These are phyloP conservation scores for Trichoderma sp. DNA, from an alignment of 2,329 filamentous ascomycete genomes.

Conservation along the genomic window DNA sequence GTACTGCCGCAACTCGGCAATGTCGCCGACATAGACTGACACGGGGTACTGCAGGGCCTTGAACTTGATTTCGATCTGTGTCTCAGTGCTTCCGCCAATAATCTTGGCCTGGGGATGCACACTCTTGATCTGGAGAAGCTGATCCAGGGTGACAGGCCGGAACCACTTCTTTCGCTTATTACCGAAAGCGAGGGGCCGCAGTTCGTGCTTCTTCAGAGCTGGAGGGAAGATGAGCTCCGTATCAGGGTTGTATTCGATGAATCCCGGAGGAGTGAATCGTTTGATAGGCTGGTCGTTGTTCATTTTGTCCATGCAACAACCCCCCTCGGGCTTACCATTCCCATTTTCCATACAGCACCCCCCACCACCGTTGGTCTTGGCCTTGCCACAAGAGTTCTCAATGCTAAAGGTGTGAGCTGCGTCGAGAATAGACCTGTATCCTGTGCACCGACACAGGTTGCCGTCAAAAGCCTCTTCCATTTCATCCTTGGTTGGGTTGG, in stretches of 20 bases:
- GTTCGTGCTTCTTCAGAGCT: conserved; percentile 75
- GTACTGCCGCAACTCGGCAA: conserved; percentile 82
- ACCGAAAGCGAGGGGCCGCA: conserved; percentile 80
- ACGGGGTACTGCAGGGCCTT: conserved; percentile 88
- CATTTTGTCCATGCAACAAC: conserved; percentile 68
- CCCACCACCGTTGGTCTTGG: conserved; percentile 42
- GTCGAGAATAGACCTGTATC: conserved; percentile 90
- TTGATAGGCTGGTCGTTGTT: conserved; percentile 56
- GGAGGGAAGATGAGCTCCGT: conserved; percentile 96
- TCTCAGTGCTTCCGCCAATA: conserved; percentile 94
- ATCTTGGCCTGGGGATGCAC: conserved; percentile 84
- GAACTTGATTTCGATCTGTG: conserved; percentile 98
- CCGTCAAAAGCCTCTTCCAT: conserved; percentile 97
- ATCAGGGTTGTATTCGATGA: conserved; percentile 91
- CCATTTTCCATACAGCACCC: conserved; percentile 73
- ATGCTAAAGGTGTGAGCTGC: conserved; percentile 85
- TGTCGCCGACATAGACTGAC: conserved; percentile 91
- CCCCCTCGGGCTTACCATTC: conserved; percentile 40
- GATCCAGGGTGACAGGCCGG: conserved; percentile 78
- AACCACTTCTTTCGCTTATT: conserved; percentile 96
- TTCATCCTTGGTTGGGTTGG: conserved; percentile 72
- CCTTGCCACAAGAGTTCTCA: conserved; percentile 51
- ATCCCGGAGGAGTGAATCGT: conserved; percentile 79
- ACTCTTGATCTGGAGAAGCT: conserved; percentile 88
- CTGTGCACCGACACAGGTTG: conserved; percentile 92